Evolutionary conservation across 1,284 basidiomycete species (phyloP), one percentile per base, ranked within the genome.

Genomic region (Pyrrhoderma noxium): DNA sequence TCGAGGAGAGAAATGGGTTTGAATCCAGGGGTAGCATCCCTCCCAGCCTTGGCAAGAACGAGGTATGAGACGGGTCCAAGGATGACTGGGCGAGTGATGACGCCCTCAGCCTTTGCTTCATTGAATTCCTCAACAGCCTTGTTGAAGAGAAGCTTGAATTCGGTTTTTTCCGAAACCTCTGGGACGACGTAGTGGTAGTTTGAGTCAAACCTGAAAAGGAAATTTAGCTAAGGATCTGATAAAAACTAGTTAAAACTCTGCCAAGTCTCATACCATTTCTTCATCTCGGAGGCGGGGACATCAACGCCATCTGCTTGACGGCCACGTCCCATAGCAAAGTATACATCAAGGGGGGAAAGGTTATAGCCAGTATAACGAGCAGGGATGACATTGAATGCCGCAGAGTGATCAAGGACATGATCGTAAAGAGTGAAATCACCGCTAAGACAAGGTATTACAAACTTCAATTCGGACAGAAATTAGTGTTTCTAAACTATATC

Each of bases 171-270:
- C 19, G 90, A 89, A 71, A 99, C 83, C 75, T 99, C 96, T 56
- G 94, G 95, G 58, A 98, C 95, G 71, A 99, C 93, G 67, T 89
- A 95, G 78, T 99, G 96, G 79, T 99, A 99, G 84, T 99, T 99
- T 53, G 94, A 97, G 76, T 99, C 95, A 71, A 98, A 99, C 93
- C 92, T 92, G 59, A 42, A 36, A 25, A 43, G 19, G 19, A 31
- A 44, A 19, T 27, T 31, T 9, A 43, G 61, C 51, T 14, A 55
- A 19, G 34, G 43, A 5, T n/a, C n/a, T 40, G n/a, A 18, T 14
- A 40, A 40, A 40, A 18, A 22, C 8, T n/a, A n/a, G 7, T 35
- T 49, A 49, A 53, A 54, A 49, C 44, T 44, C 71, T n/a, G n/a
- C n/a, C n/a, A n/a, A n/a, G n/a, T n/a, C n/a, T n/a, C 79, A 57